Base-by-base conservation (phyloP, 164 flowering plant genomes). In the Annona cherimola region DNA sequence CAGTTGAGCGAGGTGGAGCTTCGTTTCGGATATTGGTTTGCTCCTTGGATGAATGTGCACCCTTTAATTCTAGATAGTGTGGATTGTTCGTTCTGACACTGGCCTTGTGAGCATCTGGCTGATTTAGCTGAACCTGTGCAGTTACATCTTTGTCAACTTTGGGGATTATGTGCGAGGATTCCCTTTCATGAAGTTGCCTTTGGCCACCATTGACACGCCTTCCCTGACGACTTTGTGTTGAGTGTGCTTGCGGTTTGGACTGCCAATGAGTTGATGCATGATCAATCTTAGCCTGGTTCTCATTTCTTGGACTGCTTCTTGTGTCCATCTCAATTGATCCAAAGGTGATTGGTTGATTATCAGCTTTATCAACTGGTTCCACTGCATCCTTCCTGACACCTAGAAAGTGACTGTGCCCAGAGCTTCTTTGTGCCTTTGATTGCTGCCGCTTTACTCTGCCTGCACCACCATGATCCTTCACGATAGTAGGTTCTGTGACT, bases 231-330 rank as follows among this genome's bases (percentile, higher is more conserved):
- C 80, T 81, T 63, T 77, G 69, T 11, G 71, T 68, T 1, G 78
- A 39, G 76, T 45, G 45, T 2, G 76, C 67, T 69, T 84, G 92
- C 46, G 88, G 73, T 73, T 91, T 95, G 45, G 98, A 94, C 79
- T 91, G 91, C 98, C 98, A 91, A 14, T 91, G 94, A 74, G 95
- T 79, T 57, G 82, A 59, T 4, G 79, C 40, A 6, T 81, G 83
- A 59, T 86, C 92, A 35, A 77, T 83, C 70, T n/a, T 76, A 46
- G 62, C 78, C 45, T 79, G 84, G 67, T 46, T 82, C 69, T 84
- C 93, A 62, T 54, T 2, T 80, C 79, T 85, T 2, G 68, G 66
- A 74, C 69, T 71, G 63, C 63, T 73, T 73, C 75, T 61, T 71
- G 74, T 74, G 50, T 84, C 93, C n/a, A 55, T 46, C 71, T 84